Evolutionary conservation across 2,329 filamentous ascomycete genomes (phyloP).

Genomic region (Aspergillus phoenicis): DNA sequence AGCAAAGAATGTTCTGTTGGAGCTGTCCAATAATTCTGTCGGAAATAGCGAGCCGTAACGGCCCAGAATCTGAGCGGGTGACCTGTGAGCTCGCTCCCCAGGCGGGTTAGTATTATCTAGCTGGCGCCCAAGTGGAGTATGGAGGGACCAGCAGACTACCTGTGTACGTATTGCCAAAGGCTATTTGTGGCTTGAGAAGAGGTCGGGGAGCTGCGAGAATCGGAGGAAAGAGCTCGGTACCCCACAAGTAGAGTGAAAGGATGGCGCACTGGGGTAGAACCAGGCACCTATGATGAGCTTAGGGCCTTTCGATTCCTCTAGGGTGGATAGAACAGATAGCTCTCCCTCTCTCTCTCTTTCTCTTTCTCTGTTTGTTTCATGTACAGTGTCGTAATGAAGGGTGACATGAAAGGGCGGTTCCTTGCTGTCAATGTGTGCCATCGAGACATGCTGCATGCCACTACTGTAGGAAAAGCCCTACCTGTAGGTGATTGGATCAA

Average conservation of each 20-base stretch:
- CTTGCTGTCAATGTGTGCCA: background rate
- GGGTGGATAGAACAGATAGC: background rate
- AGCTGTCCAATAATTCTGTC: background rate
- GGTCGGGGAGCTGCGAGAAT: constrained; percentile 18
- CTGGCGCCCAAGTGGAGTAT: background rate
- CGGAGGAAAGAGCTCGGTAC: constrained; percentile 15
- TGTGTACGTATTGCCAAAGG: background rate
- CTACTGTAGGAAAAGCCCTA: background rate
- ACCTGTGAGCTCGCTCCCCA: background rate
- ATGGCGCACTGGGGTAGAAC: background rate
- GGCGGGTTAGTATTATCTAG: background rate
- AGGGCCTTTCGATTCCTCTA: background rate
- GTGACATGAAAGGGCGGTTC: background rate
- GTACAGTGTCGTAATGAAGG: constrained; percentile 4
- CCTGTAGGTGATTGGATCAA: background rate
- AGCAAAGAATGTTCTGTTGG: background rate
- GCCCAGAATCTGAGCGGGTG: constrained; percentile 1
- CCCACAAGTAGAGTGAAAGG: background rate
- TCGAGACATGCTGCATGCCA: background rate
- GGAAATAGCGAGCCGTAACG: background rate
- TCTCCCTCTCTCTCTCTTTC: no score
- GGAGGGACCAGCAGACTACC: background rate
- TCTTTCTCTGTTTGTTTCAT: background rate
- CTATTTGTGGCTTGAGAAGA: background rate
- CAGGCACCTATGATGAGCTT: background rate